These are phyloP conservation scores for Dactylellina sp. DNA, from an alignment of 2,329 filamentous ascomycete species.

Conservation along the genomic window DNA sequence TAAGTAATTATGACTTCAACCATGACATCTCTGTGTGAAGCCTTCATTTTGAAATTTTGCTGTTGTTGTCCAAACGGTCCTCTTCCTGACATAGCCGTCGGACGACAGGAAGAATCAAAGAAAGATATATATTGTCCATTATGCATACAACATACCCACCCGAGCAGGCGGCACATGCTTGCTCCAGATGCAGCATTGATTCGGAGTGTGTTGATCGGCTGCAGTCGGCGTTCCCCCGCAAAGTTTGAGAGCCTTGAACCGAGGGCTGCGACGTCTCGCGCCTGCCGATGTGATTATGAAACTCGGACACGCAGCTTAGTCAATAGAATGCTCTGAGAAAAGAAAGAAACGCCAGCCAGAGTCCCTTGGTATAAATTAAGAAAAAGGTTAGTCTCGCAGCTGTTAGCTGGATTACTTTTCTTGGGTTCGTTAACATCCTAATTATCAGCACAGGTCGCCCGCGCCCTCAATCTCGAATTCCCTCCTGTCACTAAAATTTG, in stretches of 20 bases:
- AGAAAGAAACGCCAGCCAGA: neutral
- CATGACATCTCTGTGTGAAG: neutral
- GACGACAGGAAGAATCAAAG: slow-evolving; percentile 2
- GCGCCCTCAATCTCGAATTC: too few species aligned
- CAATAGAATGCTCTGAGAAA: neutral
- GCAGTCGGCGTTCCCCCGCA: slow-evolving; percentile 41
- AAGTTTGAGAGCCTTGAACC: slow-evolving; percentile 13
- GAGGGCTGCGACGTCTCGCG: slow-evolving; percentile 36
- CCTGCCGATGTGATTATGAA: slow-evolving; percentile 37
- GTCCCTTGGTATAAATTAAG: too few species aligned
- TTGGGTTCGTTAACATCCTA: too few species aligned
- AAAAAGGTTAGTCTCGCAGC: neutral
- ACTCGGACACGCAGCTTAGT: neutral
- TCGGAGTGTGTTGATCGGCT: slow-evolving; percentile 43
- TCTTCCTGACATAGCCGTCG: neutral
- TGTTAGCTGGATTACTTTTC: too few species aligned
- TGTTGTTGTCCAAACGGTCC: too few species aligned
- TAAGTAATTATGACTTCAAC: neutral
- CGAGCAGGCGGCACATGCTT: neutral
- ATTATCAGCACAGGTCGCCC: too few species aligned
- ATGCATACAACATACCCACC: too few species aligned
- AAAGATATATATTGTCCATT: too few species aligned
- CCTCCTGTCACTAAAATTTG: too few species aligned
- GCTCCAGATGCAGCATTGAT: neutral
- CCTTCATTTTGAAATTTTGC: too few species aligned